Base-by-base conservation (phyloP, 306 rosid species). In the Amphicarpaea edgeworthii region DNA sequence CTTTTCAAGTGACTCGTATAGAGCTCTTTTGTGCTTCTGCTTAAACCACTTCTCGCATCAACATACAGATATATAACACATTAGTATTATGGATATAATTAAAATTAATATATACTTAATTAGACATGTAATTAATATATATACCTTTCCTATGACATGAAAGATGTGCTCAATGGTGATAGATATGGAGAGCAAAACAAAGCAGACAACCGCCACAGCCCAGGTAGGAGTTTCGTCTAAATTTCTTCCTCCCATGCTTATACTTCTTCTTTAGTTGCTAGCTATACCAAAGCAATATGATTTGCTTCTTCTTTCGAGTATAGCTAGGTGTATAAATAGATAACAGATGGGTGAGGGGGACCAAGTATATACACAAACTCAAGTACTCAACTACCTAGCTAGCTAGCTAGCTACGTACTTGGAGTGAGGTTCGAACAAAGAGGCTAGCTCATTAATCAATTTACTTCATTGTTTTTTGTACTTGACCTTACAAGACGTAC, bases 181-280 rank as follows among this genome's bases (percentile, higher is more conserved):
- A 28, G 65, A 59, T 26, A 59, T 8, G 12, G 65, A 59, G 20
- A 59, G 65, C 65, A 59, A 59, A 26, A 59, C 65, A 7, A 59
- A 59, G 20, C 65, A 59, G 28, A 59, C 65, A 28, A 28, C 40
- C 5, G 65, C 65, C 12, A 26, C 41, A 14, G 65, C 65, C 65
- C 65, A 59, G n/a, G 65, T 59, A 12, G 65, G 65, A 2, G 65
- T 59, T 59, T 59, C 65, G 4, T 28, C 65, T 26, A 59, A 59
- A 15, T 3, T 15, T 3, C 65, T 59, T 28, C 65, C 65, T 26
- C 20, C 65, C 65, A 59, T 59, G 17, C 40, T 58, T 14, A 26
- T n/a, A n/a, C n/a, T n/a, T 6, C 38, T 32, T 32, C 62, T 47
- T 4, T 14, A 15, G 0, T 46, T 49, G 0, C 3, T 49, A 55